Evolutionary conservation across 371 early-diverging fungal species (phyloP), one percentile per base, ranked within the genome.

Genomic region (Mortierella sp.): DNA sequence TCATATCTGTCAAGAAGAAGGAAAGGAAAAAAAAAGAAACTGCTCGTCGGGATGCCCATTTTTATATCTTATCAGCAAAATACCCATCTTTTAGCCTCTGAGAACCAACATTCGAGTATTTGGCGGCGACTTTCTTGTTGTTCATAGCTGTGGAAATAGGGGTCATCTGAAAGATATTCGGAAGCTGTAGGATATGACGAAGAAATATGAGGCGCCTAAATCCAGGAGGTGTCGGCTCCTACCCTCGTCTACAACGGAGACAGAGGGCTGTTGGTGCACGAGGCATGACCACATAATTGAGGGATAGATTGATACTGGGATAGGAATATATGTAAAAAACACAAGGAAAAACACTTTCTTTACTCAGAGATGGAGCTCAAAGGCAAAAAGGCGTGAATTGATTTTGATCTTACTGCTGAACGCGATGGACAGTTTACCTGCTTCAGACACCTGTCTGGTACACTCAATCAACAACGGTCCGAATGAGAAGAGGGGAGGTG

Each of bases 221-320:
- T 22, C 22, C 6, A 51, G 51, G 51, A 51, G 51, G 51, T n/a
- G 51, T 51, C 1, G 51, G 51, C n/a, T 51, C 51, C 20, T 22
- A 51, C 22, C 20, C 51, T 22, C 22, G n/a, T 12, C 51, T 6
- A 20, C 1, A 51, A 51, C 22, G n/a, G 51, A 51, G 51, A 51
- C 51, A 51, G n/a, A 18, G 28, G 28, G 54, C 54, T 54, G 26
- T 26, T 54, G 28, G 54, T 26, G 54, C 26, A 54, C 54, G 54
- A 54, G 54, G 54, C 14, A 26, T 54, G 54, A 54, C 54, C 54
- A 54, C 54, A 54, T 26, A 54, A 22, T 54, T 3, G 26, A 54
- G 54, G 28, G 26, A 26, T 26, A 54, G 54, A 54, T n/a, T 14
- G n/a, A 51, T 54, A 14, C 54, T 24, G 3, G 11, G 54, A 26